Evolutionary conservation across 805 yeast genomes (phyloP).

Genomic region (Lachancea mirantina): DNA sequence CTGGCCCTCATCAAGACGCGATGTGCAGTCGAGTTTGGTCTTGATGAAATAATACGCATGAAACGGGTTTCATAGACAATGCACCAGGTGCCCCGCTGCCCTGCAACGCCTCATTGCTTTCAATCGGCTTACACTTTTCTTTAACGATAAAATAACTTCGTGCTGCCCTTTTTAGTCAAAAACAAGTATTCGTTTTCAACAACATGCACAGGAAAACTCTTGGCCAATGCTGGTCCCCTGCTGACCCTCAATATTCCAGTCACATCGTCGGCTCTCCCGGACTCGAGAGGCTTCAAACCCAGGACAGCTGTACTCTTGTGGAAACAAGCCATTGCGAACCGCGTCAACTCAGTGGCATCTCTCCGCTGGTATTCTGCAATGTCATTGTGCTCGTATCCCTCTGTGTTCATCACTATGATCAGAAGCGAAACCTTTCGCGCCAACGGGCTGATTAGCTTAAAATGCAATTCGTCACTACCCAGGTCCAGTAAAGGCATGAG

Average conservation of each 20-base stretch:
- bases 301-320: slow-evolving; percentile 30
- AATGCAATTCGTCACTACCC: slow-evolving; percentile 23
- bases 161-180: slow-evolving; percentile 48
- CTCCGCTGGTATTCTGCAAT: slow-evolving; percentile 11
- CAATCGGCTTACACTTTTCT: not conserved
- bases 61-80: not conserved
- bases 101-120: slow-evolving; percentile 1
- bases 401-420: slow-evolving; percentile 20
- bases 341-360: slow-evolving; percentile 22
- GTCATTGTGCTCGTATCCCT: slow-evolving; percentile 12
- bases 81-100: slow-evolving; percentile 3
- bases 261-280: slow-evolving; percentile 78
- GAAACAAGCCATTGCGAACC: slow-evolving; percentile 18
- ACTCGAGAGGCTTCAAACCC: slow-evolving; percentile 57
- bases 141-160: slow-evolving; percentile 36
- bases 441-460: slow-evolving; percentile 23
- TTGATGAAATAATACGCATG: slow-evolving; percentile 51
- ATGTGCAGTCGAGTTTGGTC: slow-evolving; percentile 80
- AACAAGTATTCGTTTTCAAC: slow-evolving; percentile 60
- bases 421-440: slow-evolving; percentile 20
- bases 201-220: slow-evolving; percentile 23
- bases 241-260: slow-evolving; percentile 64
- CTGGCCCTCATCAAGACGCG: slow-evolving; percentile 79
- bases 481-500: slow-evolving; percentile 22
- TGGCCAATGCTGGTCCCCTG: slow-evolving; percentile 43